These are phyloP conservation scores for Aspergillus mulundensis DNA, from an alignment of 495 filamentous ascomycete species.

Conservation along the genomic window DNA sequence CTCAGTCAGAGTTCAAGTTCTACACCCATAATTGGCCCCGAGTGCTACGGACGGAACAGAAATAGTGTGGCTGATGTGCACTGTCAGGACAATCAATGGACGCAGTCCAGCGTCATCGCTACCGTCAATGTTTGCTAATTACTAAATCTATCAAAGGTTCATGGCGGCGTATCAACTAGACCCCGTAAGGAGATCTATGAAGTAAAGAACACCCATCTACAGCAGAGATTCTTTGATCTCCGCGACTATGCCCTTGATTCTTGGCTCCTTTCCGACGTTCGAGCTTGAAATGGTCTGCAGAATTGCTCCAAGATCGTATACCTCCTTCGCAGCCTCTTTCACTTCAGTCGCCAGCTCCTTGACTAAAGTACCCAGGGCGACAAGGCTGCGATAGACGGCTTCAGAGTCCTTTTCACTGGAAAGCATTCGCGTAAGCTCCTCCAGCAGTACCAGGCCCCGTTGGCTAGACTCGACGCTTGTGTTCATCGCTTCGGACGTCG, in stretches of 20 bases:
- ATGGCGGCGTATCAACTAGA: neutral
- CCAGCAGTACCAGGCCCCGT: slow-evolving; percentile 55
- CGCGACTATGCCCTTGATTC: slow-evolving; percentile 44
- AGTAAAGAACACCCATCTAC: neutral
- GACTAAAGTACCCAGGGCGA: slow-evolving; percentile 73
- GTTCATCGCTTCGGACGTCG: slow-evolving; percentile 37
- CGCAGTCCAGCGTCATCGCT: neutral
- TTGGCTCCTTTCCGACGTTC: slow-evolving; percentile 44
- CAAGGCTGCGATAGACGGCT: slow-evolving; percentile 75
- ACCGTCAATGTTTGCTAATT: neutral
- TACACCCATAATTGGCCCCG: no score
- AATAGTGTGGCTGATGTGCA: neutral
- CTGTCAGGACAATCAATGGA: neutral
- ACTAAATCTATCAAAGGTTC: neutral
- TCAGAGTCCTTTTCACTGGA: slow-evolving; percentile 68
- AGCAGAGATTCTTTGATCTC: slow-evolving; percentile 40
- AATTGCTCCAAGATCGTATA: slow-evolving; percentile 40
- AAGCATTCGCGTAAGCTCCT: slow-evolving; percentile 60
- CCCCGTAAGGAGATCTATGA: neutral
- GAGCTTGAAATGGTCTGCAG: slow-evolving; percentile 33
- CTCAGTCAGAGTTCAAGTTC: no score
- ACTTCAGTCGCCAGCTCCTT: slow-evolving; percentile 42
- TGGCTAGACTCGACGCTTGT: slow-evolving; percentile 47
- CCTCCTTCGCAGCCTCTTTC: slow-evolving; percentile 44
- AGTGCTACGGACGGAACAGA: no score